phyloP scores from a whole-genome alignment of 2,329 filamentous ascomycete genomes.

The Cladosporium sp. region DNA sequence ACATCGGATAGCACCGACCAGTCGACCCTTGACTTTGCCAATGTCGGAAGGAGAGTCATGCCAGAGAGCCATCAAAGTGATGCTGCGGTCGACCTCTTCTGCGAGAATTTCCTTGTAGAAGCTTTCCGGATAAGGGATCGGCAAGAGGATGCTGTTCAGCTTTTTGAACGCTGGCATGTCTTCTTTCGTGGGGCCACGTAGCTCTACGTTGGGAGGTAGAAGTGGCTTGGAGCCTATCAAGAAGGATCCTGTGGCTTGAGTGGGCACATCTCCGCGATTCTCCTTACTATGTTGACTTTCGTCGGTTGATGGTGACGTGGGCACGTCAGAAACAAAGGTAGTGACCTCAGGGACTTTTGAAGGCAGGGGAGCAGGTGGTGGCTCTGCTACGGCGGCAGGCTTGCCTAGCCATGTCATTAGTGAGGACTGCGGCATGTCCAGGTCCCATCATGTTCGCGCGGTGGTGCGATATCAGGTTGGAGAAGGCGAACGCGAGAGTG shows the following conservation, averaged over 20 bases:
- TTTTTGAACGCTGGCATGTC: conserved; percentile 55
- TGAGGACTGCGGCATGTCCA: conserved; percentile 42
- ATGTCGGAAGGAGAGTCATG: conserved; percentile 38
- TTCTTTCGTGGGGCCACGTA: conserved; percentile 49
- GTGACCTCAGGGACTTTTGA: background rate
- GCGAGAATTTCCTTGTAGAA: conserved; percentile 60
- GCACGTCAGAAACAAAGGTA: background rate
- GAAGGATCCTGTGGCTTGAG: background rate
- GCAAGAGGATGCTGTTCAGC: conserved; percentile 55
- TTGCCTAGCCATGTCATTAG: conserved; percentile 47
- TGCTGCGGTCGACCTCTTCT: conserved; percentile 47
- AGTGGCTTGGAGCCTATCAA: conserved; percentile 14
- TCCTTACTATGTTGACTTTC: background rate
- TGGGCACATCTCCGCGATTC: background rate
- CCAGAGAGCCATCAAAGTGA: conserved; percentile 60
- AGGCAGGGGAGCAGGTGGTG: conserved; percentile 6
- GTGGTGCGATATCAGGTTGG: background rate
- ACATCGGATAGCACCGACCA: conserved; percentile 47
- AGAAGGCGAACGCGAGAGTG: background rate
- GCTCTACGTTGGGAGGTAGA: conserved; percentile 48
- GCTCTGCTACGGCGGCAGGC: conserved; percentile 32
- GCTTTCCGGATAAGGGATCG: conserved; percentile 56
- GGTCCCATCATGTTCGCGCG: conserved; percentile 10
- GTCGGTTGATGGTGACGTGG: conserved; percentile 8
- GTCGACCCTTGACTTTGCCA: conserved; percentile 27